Evolutionary conservation across 768 basidiomycete species (phyloP).

Genomic region (Lactifluus rugatus): DNA sequence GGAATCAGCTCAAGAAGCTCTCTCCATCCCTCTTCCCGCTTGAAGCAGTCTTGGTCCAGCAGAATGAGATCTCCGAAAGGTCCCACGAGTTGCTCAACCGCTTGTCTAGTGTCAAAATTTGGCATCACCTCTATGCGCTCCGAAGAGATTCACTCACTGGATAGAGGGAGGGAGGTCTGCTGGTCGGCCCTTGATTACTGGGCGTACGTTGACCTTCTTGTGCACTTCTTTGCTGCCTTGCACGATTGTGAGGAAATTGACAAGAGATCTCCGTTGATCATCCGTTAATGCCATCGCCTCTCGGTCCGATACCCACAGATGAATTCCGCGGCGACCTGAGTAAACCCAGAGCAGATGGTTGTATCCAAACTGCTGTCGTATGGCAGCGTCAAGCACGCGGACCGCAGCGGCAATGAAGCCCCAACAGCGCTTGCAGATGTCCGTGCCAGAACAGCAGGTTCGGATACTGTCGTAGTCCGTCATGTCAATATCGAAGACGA

Average conservation of each 20-base stretch:
- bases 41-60: conserved; percentile 78
- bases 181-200: conserved; percentile 21
- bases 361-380: conserved; percentile 89
- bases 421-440: conserved; percentile 92
- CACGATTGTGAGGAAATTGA: conserved; percentile 79
- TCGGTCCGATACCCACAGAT: conserved; percentile 91
- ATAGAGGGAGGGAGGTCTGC: conserved; percentile 63
- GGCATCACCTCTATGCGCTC: neutral
- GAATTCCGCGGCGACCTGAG: conserved; percentile 96
- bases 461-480: conserved; percentile 95
- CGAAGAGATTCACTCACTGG: conserved; percentile 32
- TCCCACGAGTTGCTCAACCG: conserved; percentile 39
- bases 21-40: conserved; percentile 58
- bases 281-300: conserved; percentile 86
- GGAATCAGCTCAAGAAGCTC: conserved; percentile 67
- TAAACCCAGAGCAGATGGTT: conserved; percentile 93
- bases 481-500: conserved; percentile 99
- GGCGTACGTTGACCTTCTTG: conserved; percentile 73
- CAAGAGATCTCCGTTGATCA: conserved; percentile 77
- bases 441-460: conserved; percentile 87
- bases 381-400: conserved; percentile 65
- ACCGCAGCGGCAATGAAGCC: conserved; percentile 89
- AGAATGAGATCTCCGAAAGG: conserved; percentile 64
- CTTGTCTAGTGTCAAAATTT: conserved; percentile 13
- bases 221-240: conserved; percentile 71